Base-by-base conservation (phyloP, 768 basidiomycete species). In the Russula emetica region DNA sequence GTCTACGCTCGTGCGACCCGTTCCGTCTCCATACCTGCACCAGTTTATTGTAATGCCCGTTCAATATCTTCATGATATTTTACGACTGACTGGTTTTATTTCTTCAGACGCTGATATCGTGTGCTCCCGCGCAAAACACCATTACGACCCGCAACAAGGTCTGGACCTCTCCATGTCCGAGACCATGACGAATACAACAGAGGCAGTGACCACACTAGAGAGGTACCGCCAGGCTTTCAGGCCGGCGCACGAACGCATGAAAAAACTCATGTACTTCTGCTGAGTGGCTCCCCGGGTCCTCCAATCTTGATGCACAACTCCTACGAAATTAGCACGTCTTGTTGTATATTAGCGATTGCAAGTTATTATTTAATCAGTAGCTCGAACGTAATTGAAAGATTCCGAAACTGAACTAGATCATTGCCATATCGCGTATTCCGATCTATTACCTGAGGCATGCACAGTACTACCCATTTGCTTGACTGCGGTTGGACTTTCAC, bases 1-100 rank as follows among this genome's bases (percentile, higher is more conserved):
- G 85, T 90, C 0, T 93, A 90, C 67, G 88, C 90, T 1, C 82
- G 90, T 3, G 84, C 88, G 11, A 91, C 89, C 3, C 84, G 90
- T 26, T 88, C 88, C 0, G 90, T 91, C 1, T 91, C 90, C 0
- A 90, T 91, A 55, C 90, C 90, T 0, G 90, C 89, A 0, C 90
- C 90, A 0, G 88, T 91, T 0, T 91, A 91, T 68, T 91, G 89
- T 90, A 69, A 69, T 85, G 73, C 18, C 20, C 18, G 18, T 42
- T 53, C 38, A n/a, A 26, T 52, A 22, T 50, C 26, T 57, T 30
- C 13, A 30, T 32, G 20, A 24, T 24, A 58, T 9, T 36, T 36
- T 36, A 36, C 13, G 18, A 44, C 50, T 57, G 26, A 52, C 42
- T 22, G 18, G 10, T 28, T n/a, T 20, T 36, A 61, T 16, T 34